These are phyloP conservation scores for Serendipita sp. DNA, from an alignment of 768 basidiomycete genomes.

Conservation along the genomic window DNA sequence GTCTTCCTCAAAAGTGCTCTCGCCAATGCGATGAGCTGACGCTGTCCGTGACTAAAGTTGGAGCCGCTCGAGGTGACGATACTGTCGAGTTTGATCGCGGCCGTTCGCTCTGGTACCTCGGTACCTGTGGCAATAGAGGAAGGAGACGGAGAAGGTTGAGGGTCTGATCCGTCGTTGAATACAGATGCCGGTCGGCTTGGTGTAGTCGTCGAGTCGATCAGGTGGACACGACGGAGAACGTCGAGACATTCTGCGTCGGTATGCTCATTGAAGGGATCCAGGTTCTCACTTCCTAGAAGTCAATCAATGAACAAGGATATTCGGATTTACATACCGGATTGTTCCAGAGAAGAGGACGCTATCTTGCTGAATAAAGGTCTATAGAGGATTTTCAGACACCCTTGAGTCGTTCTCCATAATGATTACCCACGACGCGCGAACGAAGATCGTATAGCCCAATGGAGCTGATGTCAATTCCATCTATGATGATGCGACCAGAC, in stretches of 20 bases:
- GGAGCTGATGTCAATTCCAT: constrained; percentile 74
- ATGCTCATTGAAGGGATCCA: constrained; percentile 43
- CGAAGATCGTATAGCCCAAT: constrained; percentile 76
- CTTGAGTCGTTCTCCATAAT: constrained; percentile 7
- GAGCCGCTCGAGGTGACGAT: constrained; percentile 73
- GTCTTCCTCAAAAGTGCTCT: constrained; percentile 55
- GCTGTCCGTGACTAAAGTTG: constrained; percentile 87
- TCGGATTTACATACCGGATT: constrained; percentile 34
- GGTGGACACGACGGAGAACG: constrained; percentile 65
- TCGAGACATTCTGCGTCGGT: constrained; percentile 67
- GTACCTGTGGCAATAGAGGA: constrained; percentile 31
- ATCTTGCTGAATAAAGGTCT: constrained; percentile 29
- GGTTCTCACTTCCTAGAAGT: constrained; percentile 17
- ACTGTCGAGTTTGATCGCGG: constrained; percentile 46
- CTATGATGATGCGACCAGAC: constrained; percentile 60
- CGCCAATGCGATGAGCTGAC: constrained; percentile 79
- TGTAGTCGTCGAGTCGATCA: constrained; percentile 43
- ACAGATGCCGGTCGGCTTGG: constrained; percentile 34
- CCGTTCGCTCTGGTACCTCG: constrained; percentile 19
- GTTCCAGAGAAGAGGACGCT: constrained; percentile 56
- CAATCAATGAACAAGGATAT: too few species aligned
- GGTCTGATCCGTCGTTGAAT: constrained; percentile 27
- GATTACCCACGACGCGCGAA: constrained; percentile 24
- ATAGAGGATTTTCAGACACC: neutral
- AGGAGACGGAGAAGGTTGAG: constrained; percentile 25